A percentile compares a stretch with the other conserved stretches of the same genome.
These are phyloP conservation scores for Naganishia friedmannii DNA, from an alignment of 768 basidiomycete species.

Conservation along the genomic window DNA sequence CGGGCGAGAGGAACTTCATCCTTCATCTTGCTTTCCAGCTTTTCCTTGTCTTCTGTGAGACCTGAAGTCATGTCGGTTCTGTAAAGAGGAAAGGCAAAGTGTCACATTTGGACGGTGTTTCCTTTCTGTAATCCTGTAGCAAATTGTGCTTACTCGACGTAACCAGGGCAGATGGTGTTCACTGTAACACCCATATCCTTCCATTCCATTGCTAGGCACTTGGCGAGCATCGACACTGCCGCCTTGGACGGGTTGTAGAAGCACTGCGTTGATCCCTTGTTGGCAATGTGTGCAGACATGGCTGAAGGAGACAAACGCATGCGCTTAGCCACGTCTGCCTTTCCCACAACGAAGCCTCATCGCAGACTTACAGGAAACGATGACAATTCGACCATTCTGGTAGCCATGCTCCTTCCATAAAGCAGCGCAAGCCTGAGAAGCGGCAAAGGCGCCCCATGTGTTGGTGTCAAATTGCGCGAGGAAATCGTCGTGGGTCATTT, in stretches of 20 bases:
- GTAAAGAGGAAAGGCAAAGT: background rate
- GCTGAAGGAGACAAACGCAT: conserved; percentile 28
- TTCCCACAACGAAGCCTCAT: background rate
- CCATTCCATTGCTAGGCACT: conserved; percentile 48
- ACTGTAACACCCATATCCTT: conserved; percentile 41
- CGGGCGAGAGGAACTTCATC: conserved; percentile 36
- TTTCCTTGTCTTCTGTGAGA: conserved; percentile 33
- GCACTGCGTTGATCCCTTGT: conserved; percentile 38
- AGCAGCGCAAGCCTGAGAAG: conserved; percentile 42
- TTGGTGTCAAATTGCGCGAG: conserved; percentile 39
- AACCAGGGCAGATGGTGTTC: conserved; percentile 40
- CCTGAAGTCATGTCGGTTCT: conserved; percentile 46
- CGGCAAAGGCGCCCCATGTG: conserved; percentile 45
- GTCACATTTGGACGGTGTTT: no score
- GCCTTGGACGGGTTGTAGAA: conserved; percentile 49
- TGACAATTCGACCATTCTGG: conserved; percentile 46
- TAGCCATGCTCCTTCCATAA: conserved; percentile 48
- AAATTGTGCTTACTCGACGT: conserved; percentile 35
- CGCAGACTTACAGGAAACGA: conserved; percentile 44
- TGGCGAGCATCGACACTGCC: conserved; percentile 42
- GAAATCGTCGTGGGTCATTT: conserved; percentile 46
- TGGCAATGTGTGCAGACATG: conserved; percentile 41
- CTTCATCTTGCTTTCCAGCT: conserved; percentile 31
- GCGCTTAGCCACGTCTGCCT: background rate
- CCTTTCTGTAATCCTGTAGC: no score